Evolutionary conservation across 2,329 filamentous ascomycete species (phyloP), one percentile per base, ranked within the genome.

Genomic region (Ascochyta clinopodiicola): DNA sequence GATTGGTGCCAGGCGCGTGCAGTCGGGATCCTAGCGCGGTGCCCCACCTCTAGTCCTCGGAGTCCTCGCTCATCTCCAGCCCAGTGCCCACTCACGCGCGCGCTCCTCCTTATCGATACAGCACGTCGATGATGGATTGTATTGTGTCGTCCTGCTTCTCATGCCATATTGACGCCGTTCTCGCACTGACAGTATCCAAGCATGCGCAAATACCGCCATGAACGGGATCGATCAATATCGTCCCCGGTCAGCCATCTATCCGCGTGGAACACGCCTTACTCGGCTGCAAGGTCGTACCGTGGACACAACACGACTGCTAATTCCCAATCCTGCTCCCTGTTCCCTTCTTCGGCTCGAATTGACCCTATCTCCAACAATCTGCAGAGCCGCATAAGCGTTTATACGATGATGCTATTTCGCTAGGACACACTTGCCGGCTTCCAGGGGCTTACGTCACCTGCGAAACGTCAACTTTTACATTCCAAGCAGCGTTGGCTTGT

Each of bases 371-470:
- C 40, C 46, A 49, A 45, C 42, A 45, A 50, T 40, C 21, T 36
- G 46, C 36, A 49, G 46, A 50, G 52, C 40, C 46, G 52, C 35
- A 49, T 34, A 44, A 48, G 50, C 43, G 43, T 31, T 37, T 25
- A 25, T 6, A 37, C 25, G 19, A 12, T 35, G 42, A 45, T 50
- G 29, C 10, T 46, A 35, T n/a, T 25, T 45, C 17, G 52, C 44
- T 29, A n/a, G 44, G 39, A 44, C 27, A 29, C 19, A 21, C 17
- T 36, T 50, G 52, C 52, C 52, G 52, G 42, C 31, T 43, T 45
- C 40, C 46, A 50, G 37, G 37, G 37, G 34, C 32, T 51, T 51
- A 56, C 46, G 52, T 56, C 52, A 51, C 52, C 31, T 43, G 37
- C 43, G 21, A 43, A 19, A 51, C 37, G 9, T 46, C 43, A n/a